A percentile compares a stretch with the other conserved stretches of the same genome.
These are phyloP conservation scores for Alternaria ethzedia DNA, from an alignment of 2,329 filamentous ascomycete genomes.

Conservation along the genomic window DNA sequence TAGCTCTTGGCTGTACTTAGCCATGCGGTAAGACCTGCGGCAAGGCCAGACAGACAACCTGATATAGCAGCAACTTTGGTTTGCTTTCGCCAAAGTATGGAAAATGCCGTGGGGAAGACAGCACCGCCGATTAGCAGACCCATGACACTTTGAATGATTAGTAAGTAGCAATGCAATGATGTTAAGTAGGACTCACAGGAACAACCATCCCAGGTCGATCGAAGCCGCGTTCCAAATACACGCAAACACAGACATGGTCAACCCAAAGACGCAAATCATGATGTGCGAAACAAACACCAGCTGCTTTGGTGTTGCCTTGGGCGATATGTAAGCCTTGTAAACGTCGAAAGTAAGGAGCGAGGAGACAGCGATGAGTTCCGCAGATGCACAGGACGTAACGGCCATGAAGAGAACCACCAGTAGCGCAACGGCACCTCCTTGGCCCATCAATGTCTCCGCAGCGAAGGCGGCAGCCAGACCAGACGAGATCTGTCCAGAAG, in stretches of 20 bases:
- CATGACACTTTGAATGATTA: constrained; percentile 40
- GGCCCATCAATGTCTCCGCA: constrained; percentile 36
- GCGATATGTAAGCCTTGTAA: constrained; percentile 53
- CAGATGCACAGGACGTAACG: constrained; percentile 46
- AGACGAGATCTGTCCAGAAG: constrained; percentile 33
- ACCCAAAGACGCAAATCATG: constrained; percentile 50
- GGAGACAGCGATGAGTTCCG: constrained; percentile 51
- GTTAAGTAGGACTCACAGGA: constrained; percentile 29
- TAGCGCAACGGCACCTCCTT: constrained; percentile 37
- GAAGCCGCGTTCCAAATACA: constrained; percentile 48
- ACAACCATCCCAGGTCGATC: constrained; percentile 52
- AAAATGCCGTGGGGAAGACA: constrained; percentile 49
- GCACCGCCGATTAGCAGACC: constrained; percentile 53
- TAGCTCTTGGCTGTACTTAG: constrained; percentile 43
- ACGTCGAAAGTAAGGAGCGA: constrained; percentile 52
- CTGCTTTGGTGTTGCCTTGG: constrained; percentile 42
- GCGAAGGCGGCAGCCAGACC: constrained; percentile 41
- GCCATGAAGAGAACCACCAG: constrained; percentile 45
- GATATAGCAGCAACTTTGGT: constrained; percentile 41
- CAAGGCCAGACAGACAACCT: constrained; percentile 41
- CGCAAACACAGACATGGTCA: constrained; percentile 51
- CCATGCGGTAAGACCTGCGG: constrained; percentile 48
- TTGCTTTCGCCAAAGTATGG: constrained; percentile 48
- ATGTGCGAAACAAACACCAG: constrained; percentile 51
- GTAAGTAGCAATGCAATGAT: background rate